These are phyloP conservation scores for Choanephora cucurbitarum DNA, from an alignment of 371 early-diverging fungal species.

Conservation along the genomic window DNA sequence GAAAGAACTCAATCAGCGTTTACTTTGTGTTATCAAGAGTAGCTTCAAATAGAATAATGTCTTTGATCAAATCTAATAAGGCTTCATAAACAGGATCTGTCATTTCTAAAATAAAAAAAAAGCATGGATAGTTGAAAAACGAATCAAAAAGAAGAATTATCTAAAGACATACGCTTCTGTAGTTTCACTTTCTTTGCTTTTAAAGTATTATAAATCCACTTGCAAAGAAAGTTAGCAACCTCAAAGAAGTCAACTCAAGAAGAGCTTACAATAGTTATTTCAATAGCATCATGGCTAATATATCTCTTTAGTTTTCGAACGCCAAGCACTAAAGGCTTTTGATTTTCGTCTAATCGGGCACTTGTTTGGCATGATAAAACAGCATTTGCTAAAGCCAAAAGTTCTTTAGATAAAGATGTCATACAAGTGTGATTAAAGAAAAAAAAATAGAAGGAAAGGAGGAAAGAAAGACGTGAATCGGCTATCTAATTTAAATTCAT, in stretches of 20 bases:
- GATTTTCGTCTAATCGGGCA: constrained; percentile 9
- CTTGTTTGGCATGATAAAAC: constrained; percentile 14
- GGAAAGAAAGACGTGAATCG: not conserved
- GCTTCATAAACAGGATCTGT: constrained; percentile 34
- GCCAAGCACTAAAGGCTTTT: constrained; percentile 19
- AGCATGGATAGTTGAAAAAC: no score
- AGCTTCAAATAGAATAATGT: constrained; percentile 34
- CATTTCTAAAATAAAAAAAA: constrained; percentile 22
- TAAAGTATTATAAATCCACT: constrained; percentile 23
- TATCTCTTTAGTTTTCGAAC: constrained; percentile 28
- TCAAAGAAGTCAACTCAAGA: not conserved
- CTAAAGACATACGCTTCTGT: not conserved
- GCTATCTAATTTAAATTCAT: not conserved
- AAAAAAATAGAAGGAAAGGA: not conserved
- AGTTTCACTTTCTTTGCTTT: constrained; percentile 11
- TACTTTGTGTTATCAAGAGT: constrained; percentile 34
- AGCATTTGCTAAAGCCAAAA: constrained; percentile 11
- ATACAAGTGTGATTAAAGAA: not conserved
- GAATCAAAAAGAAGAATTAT: constrained; percentile 1
- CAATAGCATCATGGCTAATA: constrained; percentile 10
- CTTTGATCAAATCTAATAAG: constrained; percentile 32
- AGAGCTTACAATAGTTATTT: constrained; percentile 19
- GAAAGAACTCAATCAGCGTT: not conserved
- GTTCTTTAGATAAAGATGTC: constrained; percentile 1
- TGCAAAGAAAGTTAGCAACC: not conserved